Conservation (phyloP, 352 stramenopile genomes). For the Blastocystis sp. region DNA sequence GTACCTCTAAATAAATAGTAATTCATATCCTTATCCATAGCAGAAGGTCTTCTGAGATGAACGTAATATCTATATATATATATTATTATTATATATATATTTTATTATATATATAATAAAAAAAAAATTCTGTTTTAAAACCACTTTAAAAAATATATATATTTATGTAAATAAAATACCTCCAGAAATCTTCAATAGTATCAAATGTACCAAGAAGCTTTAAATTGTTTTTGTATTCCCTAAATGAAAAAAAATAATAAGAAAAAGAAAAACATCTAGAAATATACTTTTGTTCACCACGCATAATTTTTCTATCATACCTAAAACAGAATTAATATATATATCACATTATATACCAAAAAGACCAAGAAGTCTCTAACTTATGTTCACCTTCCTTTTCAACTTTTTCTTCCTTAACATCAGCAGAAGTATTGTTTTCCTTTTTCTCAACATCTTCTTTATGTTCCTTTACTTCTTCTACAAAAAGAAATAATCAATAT, state of each 20-base stretch:
- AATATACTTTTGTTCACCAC: conserved; percentile 52
- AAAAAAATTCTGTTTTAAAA: conserved; percentile 2
- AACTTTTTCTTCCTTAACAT: too few relatives aligned
- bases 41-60: conserved; percentile 70
- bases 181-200: conserved; percentile 74
- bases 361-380: conserved; percentile 62
- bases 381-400: too few relatives aligned
- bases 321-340: conserved; percentile 44
- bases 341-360: conserved; percentile 40
- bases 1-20: conserved; percentile 71
- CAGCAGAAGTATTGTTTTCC: too few relatives aligned
- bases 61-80: conserved; percentile 54
- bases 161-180: conserved; percentile 39
- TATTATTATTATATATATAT: too few relatives aligned
- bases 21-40: conserved; percentile 68
- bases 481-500: too few relatives aligned
- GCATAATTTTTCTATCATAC: conserved; percentile 75
- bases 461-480: too few relatives aligned
- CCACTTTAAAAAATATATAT: too few relatives aligned
- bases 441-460: too few relatives aligned
- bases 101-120: background rate
- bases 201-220: conserved; percentile 65
- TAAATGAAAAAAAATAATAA: background rate
- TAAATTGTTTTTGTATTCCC: conserved; percentile 44
- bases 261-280: conserved; percentile 10